Base-by-base conservation (phyloP, 1,139 yeast genomes). In the Groenewaldozyma sp. region DNA sequence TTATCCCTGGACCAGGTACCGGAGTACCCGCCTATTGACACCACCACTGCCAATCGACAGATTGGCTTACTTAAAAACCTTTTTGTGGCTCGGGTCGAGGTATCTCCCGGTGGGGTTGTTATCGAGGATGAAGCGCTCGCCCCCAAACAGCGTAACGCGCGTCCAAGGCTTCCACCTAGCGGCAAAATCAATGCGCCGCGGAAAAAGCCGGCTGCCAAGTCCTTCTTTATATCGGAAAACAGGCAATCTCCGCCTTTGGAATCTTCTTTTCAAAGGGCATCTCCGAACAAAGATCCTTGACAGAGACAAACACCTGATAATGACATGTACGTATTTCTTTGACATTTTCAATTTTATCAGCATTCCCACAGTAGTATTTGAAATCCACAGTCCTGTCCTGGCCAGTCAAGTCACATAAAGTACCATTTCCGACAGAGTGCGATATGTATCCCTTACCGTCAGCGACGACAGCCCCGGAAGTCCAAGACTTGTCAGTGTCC, bases 151-250 rank as follows among this genome's bases (percentile, higher is more conserved):
- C 67, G 88, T 38, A 78, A 80, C 46, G 71, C 74, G n/a, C 73
- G 93, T 47, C 84, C 95, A 1, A 79, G 91, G 54, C 67, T 91
- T 36, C 96, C 97, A 1, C 96, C 97, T 0, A 86, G 88, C 9
- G 98, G 97, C 35, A 88, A 84, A 58, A 83, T 91, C 29, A 62
- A 82, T 0, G 69, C 74, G 1, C 66, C 77, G 27, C 87, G 84
- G 63, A 84, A 80, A 64, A 52, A 53, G 48, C 53, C 53, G 11
- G 28, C 54, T 19, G 45, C 53, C 22, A 49, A 49, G 33, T 56
- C 57, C 9, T 60, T 52, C 32, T 5, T 28, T n/a, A 29, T n/a
- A 9, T 5, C 5, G 33, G 33, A 18, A 16, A 29, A 29, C 33
- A 29, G 10, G 10, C 22, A 29, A 29, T 29, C 22, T 18, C 18